Base-by-base conservation (phyloP, 2,329 filamentous ascomycete species). In the Beauveria medogensis region DNA sequence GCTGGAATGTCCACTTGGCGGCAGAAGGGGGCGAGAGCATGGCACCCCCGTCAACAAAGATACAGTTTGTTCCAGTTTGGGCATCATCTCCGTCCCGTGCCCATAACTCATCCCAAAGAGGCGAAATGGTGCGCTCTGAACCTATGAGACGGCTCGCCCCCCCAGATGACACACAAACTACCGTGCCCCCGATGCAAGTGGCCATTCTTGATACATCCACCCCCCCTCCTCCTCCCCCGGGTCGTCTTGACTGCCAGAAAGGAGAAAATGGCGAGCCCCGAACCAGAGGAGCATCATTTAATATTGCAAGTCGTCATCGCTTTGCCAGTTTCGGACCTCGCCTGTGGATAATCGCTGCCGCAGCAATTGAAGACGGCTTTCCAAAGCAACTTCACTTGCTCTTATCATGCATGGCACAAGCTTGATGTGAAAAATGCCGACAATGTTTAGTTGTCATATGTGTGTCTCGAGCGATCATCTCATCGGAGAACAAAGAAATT, bases 61-160 rank as follows among this genome's bases (percentile, higher is more conserved):
- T 51, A 52, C 40, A 53, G 56, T 52, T 59, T 53, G 48, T 46
- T 54, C 50, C 58, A 48, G 51, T 54, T 60, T 55, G 51, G 58
- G 58, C 50, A 60, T 60, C 58, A 54, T 60, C 58, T 60, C 58
- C 58, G 58, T 55, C 51, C 44, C 41, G 51, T 41, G 41, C 50
- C 58, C 41, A 48, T 44, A 34, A 26, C 8, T n/a, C 28, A 20
- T 22, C 58, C 58, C 22, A 52, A 59, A 52, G 3, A 30, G 46
- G 55, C 24, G 24, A 18, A 5, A 59, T 59, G 55, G 46, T 20
- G 55, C 55, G 55, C 55, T 59, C 47, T 18, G 55, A 44, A 40
- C 52, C 52, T 44, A 55, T 55, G 37, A 55, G 22, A 44, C 16
- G 20, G 44, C 44, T 50, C 22, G 30, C 30, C 55, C 30, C 55